Evolutionary conservation across 2,329 filamentous ascomycete genomes (phyloP), one percentile per base, ranked within the genome.

Genomic region (Leptodontidium sp.): DNA sequence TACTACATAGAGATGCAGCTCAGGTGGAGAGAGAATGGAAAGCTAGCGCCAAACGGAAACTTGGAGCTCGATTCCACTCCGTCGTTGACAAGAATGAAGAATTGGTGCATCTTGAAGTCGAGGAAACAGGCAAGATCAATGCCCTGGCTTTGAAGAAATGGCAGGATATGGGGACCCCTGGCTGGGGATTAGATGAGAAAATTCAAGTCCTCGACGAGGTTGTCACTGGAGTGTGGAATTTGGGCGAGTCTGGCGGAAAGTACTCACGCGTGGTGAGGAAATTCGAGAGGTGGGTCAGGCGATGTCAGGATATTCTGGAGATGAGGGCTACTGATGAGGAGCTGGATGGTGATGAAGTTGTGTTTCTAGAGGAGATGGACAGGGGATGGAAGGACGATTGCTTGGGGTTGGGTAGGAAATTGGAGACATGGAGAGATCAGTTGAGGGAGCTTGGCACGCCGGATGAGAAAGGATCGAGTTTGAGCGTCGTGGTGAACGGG

Each of bases 251-350:
- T 0, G 85, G 83, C 1, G 88, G 87, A 3, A 84, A 85, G 71
- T 89, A 90, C 72, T 81, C 82, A 14, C 82, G 86, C 24, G 79
- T 87, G 0, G 84, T 88, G 38, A 78, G 82, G 66, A 82, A 80
- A 49, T 92, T 92, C 73, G 88, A 90, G 77, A 81, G 78, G 61
- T 92, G 90, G 89, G 80, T 84, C 8, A 81, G 81, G 11, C 77
- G 78, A 64, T 83, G 83, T 74, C 80, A 80, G 17, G 81, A 82
- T n/a, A 81, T 87, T 35, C 79, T 85, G 52, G 80, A 81, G 35
- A 81, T 82, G 29, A 81, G 86, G 63, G 76, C 77, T 24, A 49
- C 67, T 14, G 70, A 74, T 50, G 67, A 72, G 3, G 77, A 78
- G 7, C 70, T 79, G 9, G 80, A 81, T 58, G 77, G 79, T 5